phyloP scores from a whole-genome alignment of 371 early-diverging fungal species.

The Apophysomyces elegans region DNA sequence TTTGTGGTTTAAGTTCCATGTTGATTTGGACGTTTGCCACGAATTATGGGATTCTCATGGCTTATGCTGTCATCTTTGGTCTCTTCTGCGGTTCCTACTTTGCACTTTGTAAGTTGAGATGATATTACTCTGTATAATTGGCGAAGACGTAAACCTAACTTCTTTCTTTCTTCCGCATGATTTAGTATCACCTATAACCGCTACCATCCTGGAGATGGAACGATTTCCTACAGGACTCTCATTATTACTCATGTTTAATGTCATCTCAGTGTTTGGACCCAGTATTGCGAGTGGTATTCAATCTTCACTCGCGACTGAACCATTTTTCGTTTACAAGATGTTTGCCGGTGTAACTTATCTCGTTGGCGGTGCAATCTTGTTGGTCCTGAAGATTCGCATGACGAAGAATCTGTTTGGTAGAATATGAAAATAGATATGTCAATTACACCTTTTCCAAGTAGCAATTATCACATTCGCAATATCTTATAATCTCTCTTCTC shows the following conservation, averaged over 20 bases:
- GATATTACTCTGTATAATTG: neutral
- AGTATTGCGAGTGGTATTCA: conserved; percentile 46
- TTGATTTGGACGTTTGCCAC: conserved; percentile 43
- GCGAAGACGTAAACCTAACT: too few relatives aligned
- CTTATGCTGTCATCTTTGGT: conserved; percentile 28
- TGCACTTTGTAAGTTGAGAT: conserved; percentile 13
- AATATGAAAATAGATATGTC: neutral
- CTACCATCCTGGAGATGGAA: conserved; percentile 35
- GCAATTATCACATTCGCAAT: too few relatives aligned
- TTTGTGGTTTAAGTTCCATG: conserved; percentile 10
- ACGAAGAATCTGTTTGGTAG: neutral
- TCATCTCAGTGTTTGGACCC: conserved; percentile 37
- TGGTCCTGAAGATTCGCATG: neutral
- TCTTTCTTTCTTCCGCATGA: too few relatives aligned
- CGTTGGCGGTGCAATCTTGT: conserved; percentile 26
- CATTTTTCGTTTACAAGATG: conserved; percentile 39
- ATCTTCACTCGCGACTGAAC: conserved; percentile 16
- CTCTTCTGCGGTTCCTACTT: conserved; percentile 30
- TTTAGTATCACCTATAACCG: conserved; percentile 41
- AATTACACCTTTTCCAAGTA: too few relatives aligned
- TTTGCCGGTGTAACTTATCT: conserved; percentile 35
- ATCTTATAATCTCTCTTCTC: too few relatives aligned
- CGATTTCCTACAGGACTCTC: conserved; percentile 41
- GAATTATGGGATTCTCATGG: conserved; percentile 24
- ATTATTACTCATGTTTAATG: conserved; percentile 34